phyloP scores from a whole-genome alignment of 108 stramenopile genomes.

The Cyclotella choctawhatcheeana region DNA sequence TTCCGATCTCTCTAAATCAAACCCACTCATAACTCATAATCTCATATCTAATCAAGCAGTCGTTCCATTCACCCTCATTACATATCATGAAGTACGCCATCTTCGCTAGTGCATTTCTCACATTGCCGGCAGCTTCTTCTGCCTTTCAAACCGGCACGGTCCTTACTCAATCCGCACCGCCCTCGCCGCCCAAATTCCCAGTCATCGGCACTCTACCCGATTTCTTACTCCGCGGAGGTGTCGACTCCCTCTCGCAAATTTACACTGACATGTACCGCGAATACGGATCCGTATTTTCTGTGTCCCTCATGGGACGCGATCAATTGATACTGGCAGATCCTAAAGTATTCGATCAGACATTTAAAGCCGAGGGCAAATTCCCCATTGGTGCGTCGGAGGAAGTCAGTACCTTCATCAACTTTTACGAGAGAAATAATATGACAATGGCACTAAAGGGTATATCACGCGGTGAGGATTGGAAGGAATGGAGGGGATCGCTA shows the following conservation, averaged over 20 bases:
- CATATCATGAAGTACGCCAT: too few species aligned
- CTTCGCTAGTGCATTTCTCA: too few species aligned
- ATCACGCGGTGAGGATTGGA: slow-evolving; percentile 21
- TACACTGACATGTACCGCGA: slow-evolving; percentile 30
- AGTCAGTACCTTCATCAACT: slow-evolving; percentile 21
- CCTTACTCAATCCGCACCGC: slow-evolving; percentile 12
- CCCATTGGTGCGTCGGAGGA: slow-evolving; percentile 18
- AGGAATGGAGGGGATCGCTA: slow-evolving; percentile 25
- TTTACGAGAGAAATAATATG: slow-evolving; percentile 33
- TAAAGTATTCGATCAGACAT: slow-evolving; percentile 8
- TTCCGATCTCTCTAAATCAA: too few species aligned
- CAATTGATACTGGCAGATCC: slow-evolving; percentile 19
- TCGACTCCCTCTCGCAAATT: slow-evolving; percentile 26
- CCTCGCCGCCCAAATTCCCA: slow-evolving; percentile 32
- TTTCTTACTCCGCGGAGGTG: slow-evolving; percentile 26
- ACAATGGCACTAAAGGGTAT: slow-evolving; percentile 25
- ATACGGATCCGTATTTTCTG: slow-evolving; percentile 18
- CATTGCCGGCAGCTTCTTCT: too few species aligned
- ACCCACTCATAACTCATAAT: too few species aligned
- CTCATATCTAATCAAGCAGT: too few species aligned
- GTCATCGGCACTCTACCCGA: slow-evolving; percentile 41
- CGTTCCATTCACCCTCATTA: too few species aligned
- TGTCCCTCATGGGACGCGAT: slow-evolving; percentile 12
- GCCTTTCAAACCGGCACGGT: slow-evolving; percentile 19
- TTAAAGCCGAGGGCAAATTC: slow-evolving; percentile 20